These are phyloP conservation scores for Prunus dulcis DNA, from an alignment of 306 rosid genomes.

Conservation along the genomic window DNA sequence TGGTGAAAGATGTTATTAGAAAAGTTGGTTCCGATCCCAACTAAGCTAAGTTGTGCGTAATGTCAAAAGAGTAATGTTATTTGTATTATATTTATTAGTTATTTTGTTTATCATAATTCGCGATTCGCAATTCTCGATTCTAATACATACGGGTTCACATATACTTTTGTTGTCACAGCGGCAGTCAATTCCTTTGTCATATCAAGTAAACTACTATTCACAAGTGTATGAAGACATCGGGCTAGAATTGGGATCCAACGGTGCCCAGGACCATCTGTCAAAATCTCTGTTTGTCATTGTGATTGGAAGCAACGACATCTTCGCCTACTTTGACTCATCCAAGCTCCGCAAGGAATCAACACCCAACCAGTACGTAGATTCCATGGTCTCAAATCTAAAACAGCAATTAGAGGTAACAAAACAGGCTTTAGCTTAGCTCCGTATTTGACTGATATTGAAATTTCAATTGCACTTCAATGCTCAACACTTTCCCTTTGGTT, in stretches of 20 bases:
- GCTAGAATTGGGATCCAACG: constrained; percentile 29
- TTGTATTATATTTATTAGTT: too few species aligned
- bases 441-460: background rate
- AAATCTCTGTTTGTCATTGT: constrained; percentile 55
- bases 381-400: constrained; percentile 46
- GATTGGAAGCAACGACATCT: constrained; percentile 81
- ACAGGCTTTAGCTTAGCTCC: too few species aligned
- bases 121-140: too few species aligned
- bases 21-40: background rate
- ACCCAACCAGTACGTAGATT: constrained; percentile 46
- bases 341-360: constrained; percentile 29
- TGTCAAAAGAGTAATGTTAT: too few species aligned
- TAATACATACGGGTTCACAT: too few species aligned
- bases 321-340: constrained; percentile 46
- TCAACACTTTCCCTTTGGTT: too few species aligned
- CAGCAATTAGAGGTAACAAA: constrained; percentile 50
- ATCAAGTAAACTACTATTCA: constrained; percentile 52
- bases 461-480: background rate
- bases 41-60: too few species aligned
- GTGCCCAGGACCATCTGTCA: constrained; percentile 42
- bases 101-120: too few species aligned
- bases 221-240: constrained; percentile 29
- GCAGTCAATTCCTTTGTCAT: constrained; percentile 40
- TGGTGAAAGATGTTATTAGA: background rate
- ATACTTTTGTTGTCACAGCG: constrained; percentile 17